phyloP scores from a whole-genome alignment of 1,284 basidiomycete species.

The Microbotryomycetes sp. region DNA sequence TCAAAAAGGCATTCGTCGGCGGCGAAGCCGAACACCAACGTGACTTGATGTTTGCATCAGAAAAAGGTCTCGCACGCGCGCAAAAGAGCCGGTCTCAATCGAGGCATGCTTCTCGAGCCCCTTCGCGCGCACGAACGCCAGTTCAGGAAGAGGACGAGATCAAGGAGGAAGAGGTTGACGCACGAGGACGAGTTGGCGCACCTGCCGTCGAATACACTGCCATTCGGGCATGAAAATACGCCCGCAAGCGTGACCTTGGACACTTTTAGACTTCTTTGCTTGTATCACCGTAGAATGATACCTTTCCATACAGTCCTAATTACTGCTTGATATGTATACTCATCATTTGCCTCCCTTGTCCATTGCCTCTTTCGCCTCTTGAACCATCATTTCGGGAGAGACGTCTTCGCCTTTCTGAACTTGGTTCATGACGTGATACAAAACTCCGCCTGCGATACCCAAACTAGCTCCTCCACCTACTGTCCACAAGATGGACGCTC shows the following conservation, averaged over 20 bases:
- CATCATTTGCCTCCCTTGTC: background rate
- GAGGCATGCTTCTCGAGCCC: background rate
- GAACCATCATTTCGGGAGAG: background rate
- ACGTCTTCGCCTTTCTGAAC: constrained; percentile 7
- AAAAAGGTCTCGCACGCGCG: background rate
- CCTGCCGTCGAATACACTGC: background rate
- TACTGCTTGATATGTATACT: background rate
- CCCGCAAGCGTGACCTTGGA: too few species aligned
- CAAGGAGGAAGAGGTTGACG: background rate
- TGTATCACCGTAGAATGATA: too few species aligned
- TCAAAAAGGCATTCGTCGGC: background rate
- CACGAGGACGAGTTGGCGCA: background rate
- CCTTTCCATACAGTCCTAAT: too few species aligned
- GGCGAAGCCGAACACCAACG: background rate
- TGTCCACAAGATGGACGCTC: constrained; percentile 22
- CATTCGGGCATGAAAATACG: background rate
- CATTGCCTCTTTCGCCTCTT: constrained; percentile 4
- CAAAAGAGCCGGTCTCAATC: background rate
- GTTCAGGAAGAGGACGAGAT: background rate
- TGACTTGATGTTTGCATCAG: background rate
- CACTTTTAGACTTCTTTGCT: too few species aligned
- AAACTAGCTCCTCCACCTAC: constrained; percentile 21
- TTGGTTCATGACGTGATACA: constrained; percentile 17
- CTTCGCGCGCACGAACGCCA: background rate
- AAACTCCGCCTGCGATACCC: constrained; percentile 28